A percentile compares a stretch with the other conserved stretches of the same genome.
Conservation (phyloP, 768 basidiomycete genomes). For the Rhizopogon sp. region DNA sequence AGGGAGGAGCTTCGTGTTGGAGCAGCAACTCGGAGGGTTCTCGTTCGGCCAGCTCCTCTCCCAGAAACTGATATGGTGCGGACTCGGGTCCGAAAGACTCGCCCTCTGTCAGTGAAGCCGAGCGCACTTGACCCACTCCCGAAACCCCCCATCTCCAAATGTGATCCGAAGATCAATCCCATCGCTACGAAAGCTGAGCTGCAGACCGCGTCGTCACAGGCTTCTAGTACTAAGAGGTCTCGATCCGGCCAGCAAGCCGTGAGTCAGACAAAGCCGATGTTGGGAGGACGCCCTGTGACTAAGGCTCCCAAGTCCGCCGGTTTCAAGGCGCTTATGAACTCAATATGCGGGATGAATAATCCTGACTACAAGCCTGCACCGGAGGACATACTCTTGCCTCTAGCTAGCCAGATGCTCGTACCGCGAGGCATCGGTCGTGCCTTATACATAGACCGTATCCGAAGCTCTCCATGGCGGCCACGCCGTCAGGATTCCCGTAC, state of each 20-base stretch:
- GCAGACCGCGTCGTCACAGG: neutral
- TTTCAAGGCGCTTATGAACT: neutral
- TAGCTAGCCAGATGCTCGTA: too few species aligned
- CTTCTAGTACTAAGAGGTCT: neutral
- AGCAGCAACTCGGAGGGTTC: slow-evolving; percentile 25
- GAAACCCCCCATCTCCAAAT: neutral
- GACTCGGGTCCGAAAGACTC: neutral
- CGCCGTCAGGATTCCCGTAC: too few species aligned
- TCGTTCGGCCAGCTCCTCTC: slow-evolving; percentile 14
- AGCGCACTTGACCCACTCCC: neutral
- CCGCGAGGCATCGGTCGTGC: too few species aligned
- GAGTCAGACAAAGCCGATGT: neutral
- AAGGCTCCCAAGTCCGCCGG: neutral
- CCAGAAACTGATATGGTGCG: neutral
- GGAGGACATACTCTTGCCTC: slow-evolving; percentile 3
- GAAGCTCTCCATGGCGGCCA: too few species aligned
- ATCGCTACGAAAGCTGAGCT: neutral
- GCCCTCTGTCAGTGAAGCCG: neutral
- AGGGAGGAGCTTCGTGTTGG: neutral
- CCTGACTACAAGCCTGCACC: neutral
- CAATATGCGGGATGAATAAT: neutral
- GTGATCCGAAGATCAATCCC: neutral
- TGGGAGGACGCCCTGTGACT: neutral
- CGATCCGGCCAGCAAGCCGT: neutral
- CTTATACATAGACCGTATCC: too few species aligned